Evolutionary conservation across 2,329 filamentous ascomycete species (phyloP).

Genomic region (Penicillium hesseltinei): DNA sequence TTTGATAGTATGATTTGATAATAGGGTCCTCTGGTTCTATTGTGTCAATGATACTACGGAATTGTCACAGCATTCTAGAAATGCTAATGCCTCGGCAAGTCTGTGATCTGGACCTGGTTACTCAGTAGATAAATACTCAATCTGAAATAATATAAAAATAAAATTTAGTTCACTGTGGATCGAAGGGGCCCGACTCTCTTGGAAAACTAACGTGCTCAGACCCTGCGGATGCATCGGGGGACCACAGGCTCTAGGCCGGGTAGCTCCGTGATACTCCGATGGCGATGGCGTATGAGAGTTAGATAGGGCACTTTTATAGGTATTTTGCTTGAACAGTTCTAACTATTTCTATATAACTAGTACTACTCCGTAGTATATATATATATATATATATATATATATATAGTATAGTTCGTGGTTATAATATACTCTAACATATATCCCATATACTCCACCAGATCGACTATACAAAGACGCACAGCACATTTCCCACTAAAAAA

Average conservation of each 20-base stretch:
- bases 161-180: not conserved
- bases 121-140: too few relatives aligned
- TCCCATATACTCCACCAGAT: not conserved
- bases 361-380: too few relatives aligned
- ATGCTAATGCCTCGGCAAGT: not conserved
- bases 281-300: too few relatives aligned
- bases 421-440: too few relatives aligned
- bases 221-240: not conserved
- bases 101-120: too few relatives aligned
- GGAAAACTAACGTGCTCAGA: not conserved
- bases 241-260: not conserved
- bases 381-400: too few relatives aligned
- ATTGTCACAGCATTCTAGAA: not conserved
- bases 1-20: not conserved
- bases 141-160: too few relatives aligned
- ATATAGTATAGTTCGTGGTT: too few relatives aligned
- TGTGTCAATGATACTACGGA: not conserved
- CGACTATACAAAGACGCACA: not conserved
- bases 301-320: too few relatives aligned
- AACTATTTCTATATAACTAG: too few relatives aligned
- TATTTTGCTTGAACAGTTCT: too few relatives aligned
- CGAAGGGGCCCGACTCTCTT: not conserved
- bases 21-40: too few relatives aligned
- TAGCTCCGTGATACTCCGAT: not conserved
- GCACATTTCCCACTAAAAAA: not conserved